Base-by-base conservation (phyloP, 495 filamentous ascomycete genomes). In the Hyaloscypha bicolor region DNA sequence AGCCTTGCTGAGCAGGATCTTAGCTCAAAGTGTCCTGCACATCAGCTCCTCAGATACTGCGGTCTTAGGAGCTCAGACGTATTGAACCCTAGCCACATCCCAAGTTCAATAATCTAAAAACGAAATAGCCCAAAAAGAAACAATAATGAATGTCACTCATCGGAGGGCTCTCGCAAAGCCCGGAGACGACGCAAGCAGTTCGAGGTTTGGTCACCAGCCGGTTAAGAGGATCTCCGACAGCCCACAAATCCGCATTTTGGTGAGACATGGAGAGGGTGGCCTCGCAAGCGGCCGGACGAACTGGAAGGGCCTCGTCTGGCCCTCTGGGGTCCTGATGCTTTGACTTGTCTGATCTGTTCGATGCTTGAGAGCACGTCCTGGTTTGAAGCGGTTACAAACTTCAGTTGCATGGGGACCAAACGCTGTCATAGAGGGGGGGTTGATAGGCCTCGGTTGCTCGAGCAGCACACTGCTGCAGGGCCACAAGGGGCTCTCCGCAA, bases 201-300 rank as follows among this genome's bases (percentile, higher is more conserved):
- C 16, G 42, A 48, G 16, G 42, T 48, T 48, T 14, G 42, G 16
- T 14, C 16, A 14, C 16, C 6, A 14, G 16, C 16, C 42, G 42
- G 42, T 19, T 48, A 4, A 19, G 42, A 48, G 42, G 42, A 48
- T 16, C 11, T 48, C 42, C 11, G 42, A 19, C 42, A 48, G 53
- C 53, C 30, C 22, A 25, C 53, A 56, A 32, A 32, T 9, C 9
- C 6, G 53, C 53, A 11, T 29, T 11, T 6, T 11, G 1, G 21
- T 56, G 53, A 56, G 30, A 56, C 53, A 32, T 32, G 53, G 53
- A 32, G 53, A 56, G 53, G 53, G 53, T 48, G 42, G 42, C 16
- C 42, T 14, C 42, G 8, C 53, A 1, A 14, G 12, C 53, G 53
- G 22, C 53, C 29, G 53, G 53, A 56, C 30, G 56, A 37, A 33